Base-by-base conservation (phyloP, 306 rosid species). In the Lathyrus tuberosus region DNA sequence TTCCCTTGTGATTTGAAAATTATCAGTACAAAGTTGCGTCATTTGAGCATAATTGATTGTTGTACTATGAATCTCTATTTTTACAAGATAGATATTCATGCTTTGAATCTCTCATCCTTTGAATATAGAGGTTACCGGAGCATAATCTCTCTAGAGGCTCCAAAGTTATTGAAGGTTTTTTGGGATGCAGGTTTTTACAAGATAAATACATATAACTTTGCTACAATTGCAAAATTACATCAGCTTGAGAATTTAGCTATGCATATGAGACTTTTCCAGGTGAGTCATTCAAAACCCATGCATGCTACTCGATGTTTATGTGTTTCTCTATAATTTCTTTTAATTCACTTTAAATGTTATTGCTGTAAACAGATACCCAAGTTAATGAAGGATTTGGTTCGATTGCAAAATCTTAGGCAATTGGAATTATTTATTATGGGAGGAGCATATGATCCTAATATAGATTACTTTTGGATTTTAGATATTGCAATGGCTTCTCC, bases 31-130 rank as follows among this genome's bases (percentile, higher is more conserved):
- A 57, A 28, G 20, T 57, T 57, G 38, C 40, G 16, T 56, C 18
- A n/a, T 5, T 56, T 56, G 17, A 26, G 6, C 37, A 24, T 56
- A 24, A 12, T 26, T 26, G 5, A 56, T 5, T 26, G 62, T 28
- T 1, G 2, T 4, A 0, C 0, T 6, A 3, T 0, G 9, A n/a
- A 2, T 0, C 0, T 0, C 4, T 16, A 1, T 4, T 1, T 7
- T 30, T 2, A 0, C 12, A 4, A 5, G 4, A 26, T 56, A 13
- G 0, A 13, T 56, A 26, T 56, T 26, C 18, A 56, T 56, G 38
- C 62, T 12, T 6, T 6, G 3, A 56, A 56, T 26, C 62, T 56
- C 4, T 26, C 16, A 56, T 56, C 62, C 17, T 56, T 56, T 56
- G 62, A 56, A 7, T 26, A 26, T 26, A 24, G n/a, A 12, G 62